Evolutionary conservation across 225 moss, liverwort and hornwort species (phyloP).

Genomic region (Pseudoscleropodium purum): DNA sequence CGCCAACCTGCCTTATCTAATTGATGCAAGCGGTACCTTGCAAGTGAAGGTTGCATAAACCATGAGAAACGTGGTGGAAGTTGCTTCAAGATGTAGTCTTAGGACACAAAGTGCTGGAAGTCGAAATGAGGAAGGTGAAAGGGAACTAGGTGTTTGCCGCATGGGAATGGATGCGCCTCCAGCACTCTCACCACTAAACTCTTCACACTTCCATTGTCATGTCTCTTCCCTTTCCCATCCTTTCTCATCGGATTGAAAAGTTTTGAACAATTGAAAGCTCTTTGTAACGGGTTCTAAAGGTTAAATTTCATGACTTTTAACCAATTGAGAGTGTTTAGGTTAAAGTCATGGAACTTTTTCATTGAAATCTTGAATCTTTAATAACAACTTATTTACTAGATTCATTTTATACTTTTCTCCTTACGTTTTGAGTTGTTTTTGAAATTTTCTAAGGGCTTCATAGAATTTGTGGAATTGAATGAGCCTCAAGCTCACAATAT

Average conservation of each 20-base stretch:
- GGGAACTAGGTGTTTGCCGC: background rate
- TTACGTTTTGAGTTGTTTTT: background rate
- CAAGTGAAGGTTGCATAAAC: background rate
- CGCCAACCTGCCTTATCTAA: too few species aligned
- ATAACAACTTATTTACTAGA: background rate
- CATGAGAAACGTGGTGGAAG: background rate
- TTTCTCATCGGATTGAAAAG: background rate
- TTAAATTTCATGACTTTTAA: background rate
- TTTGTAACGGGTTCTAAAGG: background rate
- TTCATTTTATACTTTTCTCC: fast-evolving
- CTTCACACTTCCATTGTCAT: background rate
- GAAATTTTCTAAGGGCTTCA: fast-evolving
- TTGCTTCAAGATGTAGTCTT: background rate
- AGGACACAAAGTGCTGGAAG: background rate
- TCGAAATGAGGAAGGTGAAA: slow-evolving; percentile 2
- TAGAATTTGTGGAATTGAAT: background rate
- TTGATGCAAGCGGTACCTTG: background rate
- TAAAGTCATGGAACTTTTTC: background rate
- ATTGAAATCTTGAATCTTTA: fast-evolving
- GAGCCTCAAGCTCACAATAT: background rate
- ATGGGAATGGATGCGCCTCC: slow-evolving; percentile 31
- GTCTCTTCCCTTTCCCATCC: background rate
- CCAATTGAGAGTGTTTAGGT: too few species aligned
- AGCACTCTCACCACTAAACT: background rate
- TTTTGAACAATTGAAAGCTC: background rate